Evolutionary conservation across 2,329 filamentous ascomycete species (phyloP).

Genomic region (Ilyonectria mors-panacis): DNA sequence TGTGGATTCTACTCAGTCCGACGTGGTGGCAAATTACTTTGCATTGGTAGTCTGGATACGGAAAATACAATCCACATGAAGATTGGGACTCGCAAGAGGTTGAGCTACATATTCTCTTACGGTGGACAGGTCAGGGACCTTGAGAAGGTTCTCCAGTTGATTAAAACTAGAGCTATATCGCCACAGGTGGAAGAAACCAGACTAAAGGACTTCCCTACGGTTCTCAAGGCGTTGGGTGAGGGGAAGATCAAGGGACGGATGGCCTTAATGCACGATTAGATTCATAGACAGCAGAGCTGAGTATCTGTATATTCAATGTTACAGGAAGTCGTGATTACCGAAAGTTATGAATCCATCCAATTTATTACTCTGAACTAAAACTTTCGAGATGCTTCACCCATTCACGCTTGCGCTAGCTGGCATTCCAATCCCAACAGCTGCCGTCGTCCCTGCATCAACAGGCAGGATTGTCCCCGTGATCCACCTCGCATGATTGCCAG

Average conservation of each 20-base stretch:
- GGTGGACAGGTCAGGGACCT: conserved; percentile 59
- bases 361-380: background rate
- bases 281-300: background rate
- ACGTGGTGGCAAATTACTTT: conserved; percentile 53
- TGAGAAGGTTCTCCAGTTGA: conserved; percentile 48
- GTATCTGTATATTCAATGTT: background rate
- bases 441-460: conserved; percentile 59
- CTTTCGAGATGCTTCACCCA: conserved; percentile 23
- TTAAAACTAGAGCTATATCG: conserved; percentile 26
- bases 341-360: conserved; percentile 25
- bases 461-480: conserved; percentile 59
- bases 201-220: conserved; percentile 31
- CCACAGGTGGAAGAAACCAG: conserved; percentile 35
- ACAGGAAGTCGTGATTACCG: too few relatives aligned
- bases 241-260: conserved; percentile 30
- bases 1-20: conserved; percentile 20
- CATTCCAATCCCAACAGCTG: conserved; percentile 38
- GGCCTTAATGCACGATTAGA: conserved; percentile 27
- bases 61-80: conserved; percentile 61
- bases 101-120: conserved; percentile 60
- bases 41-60: conserved; percentile 56
- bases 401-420: conserved; percentile 48
- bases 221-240: conserved; percentile 20
- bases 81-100: conserved; percentile 58
- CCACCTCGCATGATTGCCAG: conserved; percentile 59